Evolutionary conservation across 2,329 filamentous ascomycete genomes (phyloP).

Genomic region (Alternaria solani): DNA sequence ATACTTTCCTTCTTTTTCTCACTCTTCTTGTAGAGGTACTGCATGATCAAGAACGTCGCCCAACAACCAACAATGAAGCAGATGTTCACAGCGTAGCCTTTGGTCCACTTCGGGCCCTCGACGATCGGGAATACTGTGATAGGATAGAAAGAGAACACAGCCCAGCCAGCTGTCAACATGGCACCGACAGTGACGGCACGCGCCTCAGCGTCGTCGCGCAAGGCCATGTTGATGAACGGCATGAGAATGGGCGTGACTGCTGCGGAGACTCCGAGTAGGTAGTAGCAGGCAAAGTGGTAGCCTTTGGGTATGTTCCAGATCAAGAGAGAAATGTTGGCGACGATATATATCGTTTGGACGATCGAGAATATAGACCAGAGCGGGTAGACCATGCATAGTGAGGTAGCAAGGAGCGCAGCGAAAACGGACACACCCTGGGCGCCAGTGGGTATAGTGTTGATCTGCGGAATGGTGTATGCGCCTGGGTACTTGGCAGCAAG

Average conservation of each 20-base stretch:
- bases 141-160: slow-evolving; percentile 47
- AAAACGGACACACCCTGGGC: slow-evolving; percentile 60
- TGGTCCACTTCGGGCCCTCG: slow-evolving; percentile 56
- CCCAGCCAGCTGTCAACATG: slow-evolving; percentile 52
- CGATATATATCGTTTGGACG: slow-evolving; percentile 52
- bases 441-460: slow-evolving; percentile 61
- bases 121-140: slow-evolving; percentile 47
- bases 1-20: slow-evolving; percentile 33
- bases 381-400: slow-evolving; percentile 61
- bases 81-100: slow-evolving; percentile 59
- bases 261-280: slow-evolving; percentile 47
- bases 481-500: slow-evolving; percentile 47
- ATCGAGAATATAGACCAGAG: slow-evolving; percentile 59
- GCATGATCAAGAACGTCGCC: slow-evolving; percentile 52
- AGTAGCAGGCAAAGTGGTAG: slow-evolving; percentile 50
- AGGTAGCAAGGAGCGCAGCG: slow-evolving; percentile 60
- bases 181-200: slow-evolving; percentile 60
- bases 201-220: slow-evolving; percentile 57
- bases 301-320: slow-evolving; percentile 61
- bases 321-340: slow-evolving; percentile 58
- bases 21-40: slow-evolving; percentile 49
- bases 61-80: slow-evolving; percentile 58
- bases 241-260: slow-evolving; percentile 48
- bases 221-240: slow-evolving; percentile 50
- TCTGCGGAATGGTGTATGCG: slow-evolving; percentile 57